Base-by-base conservation (phyloP, 495 filamentous ascomycete species). In the Podospora fimiseda region DNA sequence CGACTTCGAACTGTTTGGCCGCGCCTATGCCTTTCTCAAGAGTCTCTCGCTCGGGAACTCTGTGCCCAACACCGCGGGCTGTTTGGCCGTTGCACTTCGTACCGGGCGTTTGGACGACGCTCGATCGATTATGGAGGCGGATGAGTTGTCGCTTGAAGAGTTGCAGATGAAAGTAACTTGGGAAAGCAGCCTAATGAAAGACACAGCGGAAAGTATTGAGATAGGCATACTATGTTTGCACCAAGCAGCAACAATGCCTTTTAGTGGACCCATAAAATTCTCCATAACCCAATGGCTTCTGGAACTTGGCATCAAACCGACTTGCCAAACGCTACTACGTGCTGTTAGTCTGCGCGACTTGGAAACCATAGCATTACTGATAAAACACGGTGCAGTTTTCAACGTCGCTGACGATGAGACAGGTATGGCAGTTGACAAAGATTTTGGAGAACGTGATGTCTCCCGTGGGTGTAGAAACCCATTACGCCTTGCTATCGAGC, bases 271-370 rank as follows among this genome's bases (percentile, higher is more conserved):
- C 1, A 3, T 9, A 9, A n/a, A n/a, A n/a, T n/a, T n/a, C n/a
- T n/a, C n/a, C n/a, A 23, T 57, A 9, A 13, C 43, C 20, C 16
- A 52, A 14, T 11, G 43, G 0, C 14, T 57, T 30, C 43, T 52
- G 2, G 14, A 52, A 14, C 8, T 42, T 22, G 54, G 48, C 43
- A 43, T 47, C 13, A 37, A 9, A 8, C 21, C 36, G 1, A 36
- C 33, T 36, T 11, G 5, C 43, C 37, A 13, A 1, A 13, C n/a
- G 15, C 2, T 2, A 16, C 43, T 7, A 19, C 47, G 43, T 14
- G 43, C 43, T 1, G 16, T 53, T 11, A 8, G 8, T 15, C 9
- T 19, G 3, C 0, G 5, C 37, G n/a, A 48, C 37, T 1, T 41
- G 22, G 15, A 21, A 3, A 47, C 27, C 4, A 13, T 53, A 11